Conservation (phyloP, 2,329 filamentous ascomycete genomes). For the Tympanopsis confertula region DNA sequence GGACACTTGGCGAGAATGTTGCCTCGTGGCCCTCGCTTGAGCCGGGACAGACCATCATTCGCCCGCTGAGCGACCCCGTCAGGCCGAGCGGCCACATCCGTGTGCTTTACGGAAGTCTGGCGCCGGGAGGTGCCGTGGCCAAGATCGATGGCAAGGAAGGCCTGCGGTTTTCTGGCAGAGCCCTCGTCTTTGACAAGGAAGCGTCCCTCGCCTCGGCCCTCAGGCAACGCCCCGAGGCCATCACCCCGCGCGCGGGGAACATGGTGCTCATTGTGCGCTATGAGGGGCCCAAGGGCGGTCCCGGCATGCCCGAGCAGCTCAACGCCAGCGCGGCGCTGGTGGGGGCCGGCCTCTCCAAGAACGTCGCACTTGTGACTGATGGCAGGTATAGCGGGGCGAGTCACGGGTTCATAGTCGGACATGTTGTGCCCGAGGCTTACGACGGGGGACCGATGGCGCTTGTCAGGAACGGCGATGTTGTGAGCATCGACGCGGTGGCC, state of each 20-base stretch:
- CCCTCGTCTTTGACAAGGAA: constrained; percentile 80
- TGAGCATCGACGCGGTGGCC: constrained; percentile 70
- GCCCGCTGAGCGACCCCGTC: constrained; percentile 59
- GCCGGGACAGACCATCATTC: constrained; percentile 72
- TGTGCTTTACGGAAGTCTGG: constrained; percentile 76
- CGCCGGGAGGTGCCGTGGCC: constrained; percentile 78
- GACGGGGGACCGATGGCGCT: constrained; percentile 79
- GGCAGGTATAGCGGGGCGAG: constrained; percentile 79
- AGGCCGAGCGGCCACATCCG: constrained; percentile 80
- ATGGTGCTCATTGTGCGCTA: constrained; percentile 85
- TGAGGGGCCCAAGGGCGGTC: constrained; percentile 84
- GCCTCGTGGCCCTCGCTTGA: constrained; percentile 65
- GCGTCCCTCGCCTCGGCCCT: constrained; percentile 66
- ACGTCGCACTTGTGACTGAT: constrained; percentile 79
- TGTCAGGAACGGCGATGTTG: constrained; percentile 76
- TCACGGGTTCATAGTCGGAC: constrained; percentile 91
- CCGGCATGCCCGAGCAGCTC: constrained; percentile 92
- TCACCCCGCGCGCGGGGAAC: constrained; percentile 42
- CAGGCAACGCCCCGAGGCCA: constrained; percentile 50
- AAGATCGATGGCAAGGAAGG: constrained; percentile 97
- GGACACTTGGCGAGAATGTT: constrained; percentile 73
- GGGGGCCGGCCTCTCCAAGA: constrained; percentile 77
- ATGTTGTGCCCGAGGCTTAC: constrained; percentile 83
- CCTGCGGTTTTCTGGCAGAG: constrained; percentile 66
- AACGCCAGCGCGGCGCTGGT: constrained; percentile 82